These are phyloP conservation scores for Centaurea solstitialis DNA, from an alignment of 129 eudicot species.

Conservation along the genomic window DNA sequence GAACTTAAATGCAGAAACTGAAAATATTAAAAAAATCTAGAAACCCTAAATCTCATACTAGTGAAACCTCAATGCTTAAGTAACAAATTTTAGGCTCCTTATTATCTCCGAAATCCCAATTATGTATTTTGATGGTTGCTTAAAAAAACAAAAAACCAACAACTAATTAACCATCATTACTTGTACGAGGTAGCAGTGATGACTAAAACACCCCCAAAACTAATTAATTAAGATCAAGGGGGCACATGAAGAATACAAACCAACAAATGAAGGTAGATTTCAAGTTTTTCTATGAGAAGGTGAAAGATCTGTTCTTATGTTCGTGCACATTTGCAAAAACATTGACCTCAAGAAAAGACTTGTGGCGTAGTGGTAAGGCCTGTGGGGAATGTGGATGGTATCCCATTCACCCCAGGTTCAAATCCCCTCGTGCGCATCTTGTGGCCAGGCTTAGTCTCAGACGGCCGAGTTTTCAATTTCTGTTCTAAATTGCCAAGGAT, in stretches of 20 bases:
- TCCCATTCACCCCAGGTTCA: too few species aligned
- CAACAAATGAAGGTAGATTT: neutral
- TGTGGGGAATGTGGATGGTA: too few species aligned
- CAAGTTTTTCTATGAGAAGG: neutral
- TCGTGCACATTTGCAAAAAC: neutral
- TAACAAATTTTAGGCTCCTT: neutral
- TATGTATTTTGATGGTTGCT: neutral
- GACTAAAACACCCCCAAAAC: neutral
- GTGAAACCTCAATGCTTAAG: neutral
- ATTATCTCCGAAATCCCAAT: neutral
- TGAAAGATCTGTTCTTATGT: neutral
- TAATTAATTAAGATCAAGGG: neutral
- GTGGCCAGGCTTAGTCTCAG: too few species aligned
- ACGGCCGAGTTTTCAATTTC: too few species aligned
- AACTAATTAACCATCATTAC: neutral
- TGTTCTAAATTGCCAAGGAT: too few species aligned
- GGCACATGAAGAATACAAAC: neutral
- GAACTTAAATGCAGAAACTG: neutral
- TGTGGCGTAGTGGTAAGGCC: too few species aligned
- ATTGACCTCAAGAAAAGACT: neutral
- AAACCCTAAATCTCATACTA: neutral
- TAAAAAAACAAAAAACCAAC: neutral
- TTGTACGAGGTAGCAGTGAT: too few species aligned
- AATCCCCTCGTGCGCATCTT: too few species aligned
- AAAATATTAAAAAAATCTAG: neutral